A percentile compares a stretch with the other conserved stretches of the same genome.
phyloP scores from a whole-genome alignment of 2,329 filamentous ascomycete genomes.

The Microsporum ferrugineum region DNA sequence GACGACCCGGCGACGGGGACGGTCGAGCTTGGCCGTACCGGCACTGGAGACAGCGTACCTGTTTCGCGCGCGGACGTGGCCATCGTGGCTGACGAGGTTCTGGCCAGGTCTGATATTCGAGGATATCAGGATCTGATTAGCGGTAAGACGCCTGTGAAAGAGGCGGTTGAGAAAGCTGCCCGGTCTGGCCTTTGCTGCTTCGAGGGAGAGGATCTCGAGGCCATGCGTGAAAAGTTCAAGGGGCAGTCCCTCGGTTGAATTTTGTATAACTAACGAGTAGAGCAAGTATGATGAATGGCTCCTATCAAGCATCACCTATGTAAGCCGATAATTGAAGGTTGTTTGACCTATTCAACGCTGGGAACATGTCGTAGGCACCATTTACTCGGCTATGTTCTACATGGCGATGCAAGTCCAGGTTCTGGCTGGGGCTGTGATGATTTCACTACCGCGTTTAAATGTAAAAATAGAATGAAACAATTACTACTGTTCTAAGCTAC shows the following conservation, averaged over 20 bases:
- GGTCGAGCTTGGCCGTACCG: slow-evolving; percentile 37
- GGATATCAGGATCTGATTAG: slow-evolving; percentile 46
- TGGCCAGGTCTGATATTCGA: slow-evolving; percentile 38
- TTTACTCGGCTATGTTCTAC: too few relatives aligned
- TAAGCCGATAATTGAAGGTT: too few relatives aligned
- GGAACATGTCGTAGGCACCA: too few relatives aligned
- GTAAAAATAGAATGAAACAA: too few relatives aligned
- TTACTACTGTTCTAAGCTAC: too few relatives aligned
- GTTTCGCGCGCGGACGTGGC: slow-evolving; percentile 43
- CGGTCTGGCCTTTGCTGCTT: slow-evolving; percentile 37
- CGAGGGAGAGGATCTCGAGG: slow-evolving; percentile 42
- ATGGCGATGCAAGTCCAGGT: too few relatives aligned
- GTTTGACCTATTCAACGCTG: too few relatives aligned
- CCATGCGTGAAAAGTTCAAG: slow-evolving; percentile 22
- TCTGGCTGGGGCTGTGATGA: too few relatives aligned
- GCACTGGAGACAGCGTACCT: slow-evolving; percentile 30
- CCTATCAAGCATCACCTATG: too few relatives aligned
- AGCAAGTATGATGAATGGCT: too few relatives aligned
- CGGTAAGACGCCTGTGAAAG: slow-evolving; percentile 37
- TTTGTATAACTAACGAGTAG: background rate
- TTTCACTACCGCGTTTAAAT: too few relatives aligned
- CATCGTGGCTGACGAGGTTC: slow-evolving; percentile 37
- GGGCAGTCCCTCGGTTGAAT: background rate
- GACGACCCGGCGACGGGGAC: slow-evolving; percentile 38
- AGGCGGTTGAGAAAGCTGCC: slow-evolving; percentile 37